phyloP scores from a whole-genome alignment of 805 yeast species.

The Wickerhamomyces chambardii region DNA sequence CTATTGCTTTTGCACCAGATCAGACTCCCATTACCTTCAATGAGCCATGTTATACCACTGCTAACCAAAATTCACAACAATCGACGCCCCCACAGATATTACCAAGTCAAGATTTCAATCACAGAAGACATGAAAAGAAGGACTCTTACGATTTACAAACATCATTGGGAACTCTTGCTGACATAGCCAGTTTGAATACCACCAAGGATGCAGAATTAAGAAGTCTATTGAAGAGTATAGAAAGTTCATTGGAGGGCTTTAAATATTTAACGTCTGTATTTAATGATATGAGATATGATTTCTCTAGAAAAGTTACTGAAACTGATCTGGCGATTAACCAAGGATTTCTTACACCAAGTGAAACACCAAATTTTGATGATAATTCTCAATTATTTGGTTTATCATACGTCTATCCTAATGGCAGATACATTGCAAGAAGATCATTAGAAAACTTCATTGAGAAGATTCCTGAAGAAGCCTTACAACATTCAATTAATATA shows the following conservation, averaged over 20 bases:
- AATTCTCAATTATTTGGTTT: no score
- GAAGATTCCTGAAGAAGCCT: constrained; percentile 4
- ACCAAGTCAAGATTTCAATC: no score
- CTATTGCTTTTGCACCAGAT: no score
- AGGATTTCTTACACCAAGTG: neutral
- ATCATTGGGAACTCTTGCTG: constrained; percentile 16
- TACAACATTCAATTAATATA: constrained; percentile 1
- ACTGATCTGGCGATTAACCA: no score
- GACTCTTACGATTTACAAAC: constrained; percentile 16
- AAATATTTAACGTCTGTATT: constrained; percentile 6
- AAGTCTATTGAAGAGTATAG: neutral
- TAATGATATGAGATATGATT: constrained; percentile 11
- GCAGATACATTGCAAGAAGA: neutral
- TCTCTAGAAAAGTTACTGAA: constrained; percentile 3
- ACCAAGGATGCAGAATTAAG: neutral
- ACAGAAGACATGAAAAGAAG: constrained; percentile 4
- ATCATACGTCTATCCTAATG: neutral
- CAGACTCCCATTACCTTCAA: no score
- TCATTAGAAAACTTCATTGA: constrained; percentile 4
- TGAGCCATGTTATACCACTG: no score
- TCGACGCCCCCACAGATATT: no score
- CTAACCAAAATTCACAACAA: no score
- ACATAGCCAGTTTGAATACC: constrained; percentile 10
- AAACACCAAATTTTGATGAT: no score
- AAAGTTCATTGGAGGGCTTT: neutral